These are phyloP conservation scores for Casuarina cunninghamiana DNA, from an alignment of 306 rosid genomes.

Conservation along the genomic window DNA sequence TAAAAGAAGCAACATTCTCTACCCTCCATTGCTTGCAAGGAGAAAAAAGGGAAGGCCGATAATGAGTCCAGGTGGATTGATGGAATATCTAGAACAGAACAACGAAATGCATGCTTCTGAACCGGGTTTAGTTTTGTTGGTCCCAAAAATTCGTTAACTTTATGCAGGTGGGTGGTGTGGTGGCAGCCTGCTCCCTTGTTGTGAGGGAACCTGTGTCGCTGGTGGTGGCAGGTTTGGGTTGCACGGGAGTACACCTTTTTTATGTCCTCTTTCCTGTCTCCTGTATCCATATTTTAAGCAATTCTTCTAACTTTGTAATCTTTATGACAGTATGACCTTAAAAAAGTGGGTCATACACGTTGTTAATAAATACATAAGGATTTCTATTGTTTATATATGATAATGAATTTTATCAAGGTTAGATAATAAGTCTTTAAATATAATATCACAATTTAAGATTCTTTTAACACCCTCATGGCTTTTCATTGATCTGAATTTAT, in stretches of 20 bases:
- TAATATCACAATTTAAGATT: no score
- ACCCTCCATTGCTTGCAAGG: neutral
- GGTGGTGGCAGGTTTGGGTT: slow-evolving; percentile 15
- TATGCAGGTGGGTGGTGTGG: slow-evolving; percentile 13
- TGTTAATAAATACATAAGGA: no score
- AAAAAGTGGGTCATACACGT: no score
- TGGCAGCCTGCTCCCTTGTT: slow-evolving; percentile 39
- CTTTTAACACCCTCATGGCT: no score
- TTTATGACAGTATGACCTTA: no score
- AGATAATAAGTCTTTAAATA: no score
- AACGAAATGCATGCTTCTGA: neutral
- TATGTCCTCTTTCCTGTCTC: neutral
- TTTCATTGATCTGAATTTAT: no score
- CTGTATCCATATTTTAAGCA: neutral
- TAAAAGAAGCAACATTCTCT: no score
- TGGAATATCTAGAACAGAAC: neutral
- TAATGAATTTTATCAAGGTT: no score
- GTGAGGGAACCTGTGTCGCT: slow-evolving; percentile 32
- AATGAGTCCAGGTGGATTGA: no score
- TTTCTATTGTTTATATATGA: no score
- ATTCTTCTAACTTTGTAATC: neutral
- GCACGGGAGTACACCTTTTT: neutral
- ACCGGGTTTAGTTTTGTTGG: neutral
- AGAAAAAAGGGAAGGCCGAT: neutral
- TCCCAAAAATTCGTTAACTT: slow-evolving; percentile 21